phyloP scores from a whole-genome alignment of 1,284 basidiomycete genomes.

The Fomitopsis palustris region DNA sequence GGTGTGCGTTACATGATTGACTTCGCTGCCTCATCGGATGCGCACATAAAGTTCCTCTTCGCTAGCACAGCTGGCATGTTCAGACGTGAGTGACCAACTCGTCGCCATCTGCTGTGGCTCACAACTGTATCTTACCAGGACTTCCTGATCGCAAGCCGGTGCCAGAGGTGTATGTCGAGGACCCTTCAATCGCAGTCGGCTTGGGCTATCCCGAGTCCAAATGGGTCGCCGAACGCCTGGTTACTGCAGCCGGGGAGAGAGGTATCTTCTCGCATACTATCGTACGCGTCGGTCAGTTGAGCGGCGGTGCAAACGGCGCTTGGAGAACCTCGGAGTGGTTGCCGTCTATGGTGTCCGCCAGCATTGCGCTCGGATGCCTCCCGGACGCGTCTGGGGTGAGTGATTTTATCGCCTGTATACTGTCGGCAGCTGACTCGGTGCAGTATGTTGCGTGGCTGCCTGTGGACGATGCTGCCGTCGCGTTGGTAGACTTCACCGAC shows the following conservation, averaged over 20 bases:
- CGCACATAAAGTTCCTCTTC: constrained; percentile 26
- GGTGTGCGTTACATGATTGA: constrained; percentile 26
- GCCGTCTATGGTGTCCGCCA: constrained; percentile 17
- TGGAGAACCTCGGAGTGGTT: constrained; percentile 46
- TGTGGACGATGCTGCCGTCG: constrained; percentile 10
- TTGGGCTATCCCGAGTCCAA: constrained; percentile 38
- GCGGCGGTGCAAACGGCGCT: constrained; percentile 33
- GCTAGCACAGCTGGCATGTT: constrained; percentile 2
- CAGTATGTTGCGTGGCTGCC: constrained; percentile 17
- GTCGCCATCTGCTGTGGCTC: neutral
- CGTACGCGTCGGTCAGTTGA: constrained; percentile 41
- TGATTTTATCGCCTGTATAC: neutral
- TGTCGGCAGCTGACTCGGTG: neutral
- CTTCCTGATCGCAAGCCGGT: neutral
- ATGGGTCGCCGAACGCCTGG: constrained; percentile 34
- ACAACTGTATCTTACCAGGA: too few species aligned
- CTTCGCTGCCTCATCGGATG: constrained; percentile 21
- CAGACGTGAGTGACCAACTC: neutral
- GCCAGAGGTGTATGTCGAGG: constrained; percentile 17
- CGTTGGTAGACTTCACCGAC: constrained; percentile 12
- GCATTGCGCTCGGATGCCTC: neutral
- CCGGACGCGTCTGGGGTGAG: neutral
- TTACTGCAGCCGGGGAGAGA: constrained; percentile 16
- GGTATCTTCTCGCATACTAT: constrained; percentile 24
- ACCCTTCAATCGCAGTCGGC: constrained; percentile 21